Evolutionary conservation across 495 filamentous ascomycete genomes (phyloP).

Genomic region (Antarctomyces pellizariae): DNA sequence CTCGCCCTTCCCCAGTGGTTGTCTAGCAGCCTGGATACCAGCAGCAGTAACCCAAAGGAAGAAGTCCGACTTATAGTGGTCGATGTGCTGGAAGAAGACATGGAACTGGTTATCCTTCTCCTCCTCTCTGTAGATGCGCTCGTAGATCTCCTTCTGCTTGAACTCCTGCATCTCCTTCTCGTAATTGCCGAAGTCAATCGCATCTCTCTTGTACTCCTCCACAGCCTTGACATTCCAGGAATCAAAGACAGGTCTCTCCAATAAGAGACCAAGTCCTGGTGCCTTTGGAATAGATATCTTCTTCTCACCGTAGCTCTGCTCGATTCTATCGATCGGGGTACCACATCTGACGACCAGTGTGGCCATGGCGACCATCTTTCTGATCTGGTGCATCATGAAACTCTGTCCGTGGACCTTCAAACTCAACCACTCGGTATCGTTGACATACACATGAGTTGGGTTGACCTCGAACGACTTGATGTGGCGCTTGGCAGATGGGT

Average conservation of each 20-base stretch:
- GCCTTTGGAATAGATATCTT: conserved; percentile 84
- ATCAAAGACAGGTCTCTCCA: conserved; percentile 80
- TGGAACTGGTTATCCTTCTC: conserved; percentile 58
- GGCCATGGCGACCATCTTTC: conserved; percentile 94
- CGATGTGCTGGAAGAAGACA: conserved; percentile 64
- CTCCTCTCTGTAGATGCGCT: conserved; percentile 73
- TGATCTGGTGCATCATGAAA: conserved; percentile 99
- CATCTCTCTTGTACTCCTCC: conserved; percentile 26
- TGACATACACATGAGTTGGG: conserved; percentile 50
- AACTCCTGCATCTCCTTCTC: conserved; percentile 63
- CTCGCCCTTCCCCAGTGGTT: conserved; percentile 6
- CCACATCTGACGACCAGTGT: conserved; percentile 65
- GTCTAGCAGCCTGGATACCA: conserved; percentile 30
- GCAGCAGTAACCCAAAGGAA: conserved; percentile 58
- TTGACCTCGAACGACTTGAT: conserved; percentile 75
- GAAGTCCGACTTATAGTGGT: conserved; percentile 44
- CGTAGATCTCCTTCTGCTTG: conserved; percentile 84
- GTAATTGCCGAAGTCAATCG: conserved; percentile 56
- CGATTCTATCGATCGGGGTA: conserved; percentile 36
- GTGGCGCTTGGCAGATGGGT: conserved; percentile 61
- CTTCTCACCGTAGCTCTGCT: conserved; percentile 37
- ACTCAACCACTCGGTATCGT: conserved; percentile 84
- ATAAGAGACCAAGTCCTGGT: conserved; percentile 62
- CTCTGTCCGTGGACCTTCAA: conserved; percentile 90
- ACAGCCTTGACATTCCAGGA: conserved; percentile 46